Percentiles rank a stretch among this genome's conserved stretches.
These are phyloP conservation scores for Calonectria hongkongensis DNA, from an alignment of 2,329 filamentous ascomycete genomes.

Conservation along the genomic window DNA sequence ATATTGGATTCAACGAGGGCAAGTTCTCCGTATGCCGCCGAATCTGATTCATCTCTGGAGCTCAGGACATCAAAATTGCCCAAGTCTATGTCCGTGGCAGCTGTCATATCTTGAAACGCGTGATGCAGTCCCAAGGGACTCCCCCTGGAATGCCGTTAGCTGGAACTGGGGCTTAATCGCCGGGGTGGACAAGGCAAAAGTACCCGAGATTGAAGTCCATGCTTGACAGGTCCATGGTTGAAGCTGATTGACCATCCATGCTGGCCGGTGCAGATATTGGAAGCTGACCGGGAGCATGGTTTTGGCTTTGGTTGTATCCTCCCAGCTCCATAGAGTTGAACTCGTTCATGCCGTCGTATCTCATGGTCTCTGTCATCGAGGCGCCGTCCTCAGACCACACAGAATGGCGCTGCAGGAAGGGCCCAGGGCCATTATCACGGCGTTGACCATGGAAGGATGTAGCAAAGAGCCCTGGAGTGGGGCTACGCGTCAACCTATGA, in stretches of 20 bases:
- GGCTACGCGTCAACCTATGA: not conserved
- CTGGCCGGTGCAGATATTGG: not conserved
- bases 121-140: not conserved
- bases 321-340: not conserved
- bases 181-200: not conserved
- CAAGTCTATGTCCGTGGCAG: slow-evolving; percentile 9
- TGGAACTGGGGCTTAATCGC: not conserved
- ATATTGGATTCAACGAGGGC: slow-evolving; percentile 4
- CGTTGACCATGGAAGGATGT: not conserved
- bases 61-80: not conserved
- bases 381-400: not conserved
- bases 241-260: not conserved
- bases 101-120: slow-evolving; percentile 7
- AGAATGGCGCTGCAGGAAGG: not conserved
- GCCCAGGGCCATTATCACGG: not conserved
- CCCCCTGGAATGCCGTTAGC: not conserved
- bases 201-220: not conserved
- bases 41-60: slow-evolving; percentile 18
- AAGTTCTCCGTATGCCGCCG: not conserved
- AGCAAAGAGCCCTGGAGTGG: slow-evolving; percentile 18
- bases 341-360: not conserved
- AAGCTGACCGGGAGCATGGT: not conserved
- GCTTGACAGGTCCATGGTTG: not conserved
- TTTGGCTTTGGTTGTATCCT: not conserved
- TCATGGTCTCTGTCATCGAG: not conserved